Conservation (phyloP, 768 basidiomycete genomes). For the Termitomyces sp. region DNA sequence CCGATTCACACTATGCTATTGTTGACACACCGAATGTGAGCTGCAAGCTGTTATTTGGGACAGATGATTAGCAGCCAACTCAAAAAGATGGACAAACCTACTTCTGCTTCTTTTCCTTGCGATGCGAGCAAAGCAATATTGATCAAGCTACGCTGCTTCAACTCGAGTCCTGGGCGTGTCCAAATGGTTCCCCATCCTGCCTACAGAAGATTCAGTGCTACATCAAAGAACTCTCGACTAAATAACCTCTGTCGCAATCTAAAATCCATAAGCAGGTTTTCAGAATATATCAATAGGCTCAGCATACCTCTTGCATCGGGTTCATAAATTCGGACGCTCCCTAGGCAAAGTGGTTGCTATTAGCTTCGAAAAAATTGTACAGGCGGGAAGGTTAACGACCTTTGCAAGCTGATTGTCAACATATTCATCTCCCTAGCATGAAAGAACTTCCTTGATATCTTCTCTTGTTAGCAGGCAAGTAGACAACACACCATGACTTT, state of each 20-base stretch:
- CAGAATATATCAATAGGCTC: no score
- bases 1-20: background rate
- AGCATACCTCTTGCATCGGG: constrained; percentile 39
- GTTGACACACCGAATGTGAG: constrained; percentile 28
- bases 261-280: background rate
- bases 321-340: constrained; percentile 39
- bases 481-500: constrained; percentile 36
- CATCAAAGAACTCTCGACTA: background rate
- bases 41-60: constrained; percentile 25
- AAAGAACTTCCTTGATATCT: background rate
- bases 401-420: constrained; percentile 37
- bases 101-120: constrained; percentile 42
- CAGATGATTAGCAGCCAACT: background rate
- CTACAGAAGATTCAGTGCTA: constrained; percentile 15
- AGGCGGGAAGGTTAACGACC: constrained; percentile 13
- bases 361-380: background rate
- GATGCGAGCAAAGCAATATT: constrained; percentile 39
- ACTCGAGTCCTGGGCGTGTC: constrained; percentile 42
- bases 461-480: background rate
- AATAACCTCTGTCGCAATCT: constrained; percentile 36
- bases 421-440: constrained; percentile 36
- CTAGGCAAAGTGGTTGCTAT: background rate
- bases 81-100: constrained; percentile 11
- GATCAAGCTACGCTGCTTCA: constrained; percentile 44
- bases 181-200: constrained; percentile 46